Evolutionary conservation across 495 filamentous ascomycete genomes (phyloP).

Genomic region (Melanomma pulvis-pyrius): DNA sequence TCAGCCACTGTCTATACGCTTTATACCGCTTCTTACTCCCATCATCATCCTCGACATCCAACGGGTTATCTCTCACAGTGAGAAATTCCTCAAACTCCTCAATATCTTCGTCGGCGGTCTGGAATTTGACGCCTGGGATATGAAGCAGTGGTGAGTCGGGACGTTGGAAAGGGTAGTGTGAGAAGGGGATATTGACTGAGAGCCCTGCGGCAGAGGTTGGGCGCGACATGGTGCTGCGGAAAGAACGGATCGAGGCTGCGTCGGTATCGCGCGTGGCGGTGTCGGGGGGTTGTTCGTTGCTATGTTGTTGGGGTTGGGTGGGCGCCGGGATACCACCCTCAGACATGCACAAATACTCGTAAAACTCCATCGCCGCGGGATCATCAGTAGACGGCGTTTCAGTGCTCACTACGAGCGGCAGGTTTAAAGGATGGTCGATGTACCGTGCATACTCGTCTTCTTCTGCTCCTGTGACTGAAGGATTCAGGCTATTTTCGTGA

Average conservation of each 20-base stretch:
- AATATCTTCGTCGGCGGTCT: slow-evolving; percentile 65
- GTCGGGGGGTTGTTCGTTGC: not conserved
- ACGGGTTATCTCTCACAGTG: slow-evolving; percentile 72
- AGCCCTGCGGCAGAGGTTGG: slow-evolving; percentile 25
- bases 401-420: slow-evolving; percentile 82
- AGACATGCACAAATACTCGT: slow-evolving; percentile 62
- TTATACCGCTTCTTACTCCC: slow-evolving; percentile 89
- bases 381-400: slow-evolving; percentile 57
- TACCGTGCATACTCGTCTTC: slow-evolving; percentile 88
- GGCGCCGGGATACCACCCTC: not conserved
- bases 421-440: slow-evolving; percentile 83
- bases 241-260: slow-evolving; percentile 1
- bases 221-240: slow-evolving; percentile 1
- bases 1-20: slow-evolving; percentile 90
- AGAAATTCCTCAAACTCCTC: slow-evolving; percentile 76
- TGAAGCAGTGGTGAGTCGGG: not conserved
- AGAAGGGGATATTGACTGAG: slow-evolving; percentile 24
- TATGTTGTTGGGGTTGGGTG: not conserved
- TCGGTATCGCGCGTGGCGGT: not conserved
- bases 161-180: not conserved
- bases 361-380: slow-evolving; percentile 63
- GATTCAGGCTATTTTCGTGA: slow-evolving; percentile 76
- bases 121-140: slow-evolving; percentile 18
- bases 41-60: slow-evolving; percentile 87
- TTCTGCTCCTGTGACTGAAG: slow-evolving; percentile 71